Evolutionary conservation across 345 rosid genomes (phyloP), one percentile per base, ranked within the genome.

Genomic region (Eucalyptus paniculata): DNA sequence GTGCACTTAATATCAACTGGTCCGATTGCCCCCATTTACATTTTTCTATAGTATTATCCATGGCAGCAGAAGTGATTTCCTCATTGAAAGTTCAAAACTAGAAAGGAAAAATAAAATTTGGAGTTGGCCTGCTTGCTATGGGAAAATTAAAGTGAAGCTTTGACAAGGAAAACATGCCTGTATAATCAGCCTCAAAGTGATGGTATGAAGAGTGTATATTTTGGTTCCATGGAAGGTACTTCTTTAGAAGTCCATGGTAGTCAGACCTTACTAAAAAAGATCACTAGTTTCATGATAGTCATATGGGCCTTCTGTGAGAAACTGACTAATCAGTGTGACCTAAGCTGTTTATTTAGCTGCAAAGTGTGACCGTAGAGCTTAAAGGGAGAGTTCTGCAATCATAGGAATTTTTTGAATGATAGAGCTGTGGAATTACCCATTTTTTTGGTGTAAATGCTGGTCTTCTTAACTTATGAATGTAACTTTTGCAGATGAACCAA

Each of bases 401-500:
- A 16, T 50, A 4, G 40, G 23, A 7, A 44, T 37, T 28, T 65
- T 44, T 32, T 72, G 28, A 60, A 69, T 34, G 21, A 88, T 26
- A 69, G 21, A 69, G 30, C 13, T 37, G 32, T 67, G 45, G 45
- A 49, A 72, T 51, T 32, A 10, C 62, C 44, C 85, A 2, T 40
- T 77, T 40, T 77, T 40, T 24, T 12, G 15, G 83, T 77, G 14
- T 12, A 37, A 69, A 77, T 77, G 26, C 85, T 12, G 26, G 85
- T 77, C 85, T 77, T 77, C 30, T 40, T 77, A 21, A 23, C 85
- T 77, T 40, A 77, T 21, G 26, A 40, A 77, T 12, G 47, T 77
- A 16, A 77, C 87, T 47, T 34, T 86, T 96, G 94, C 96, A 96
- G 99, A 91, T 93, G 32, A 94, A 80, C 87, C 91, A 91, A 87